These are phyloP conservation scores for Fonsecaea nubica DNA, from an alignment of 2,329 filamentous ascomycete genomes.

Conservation along the genomic window DNA sequence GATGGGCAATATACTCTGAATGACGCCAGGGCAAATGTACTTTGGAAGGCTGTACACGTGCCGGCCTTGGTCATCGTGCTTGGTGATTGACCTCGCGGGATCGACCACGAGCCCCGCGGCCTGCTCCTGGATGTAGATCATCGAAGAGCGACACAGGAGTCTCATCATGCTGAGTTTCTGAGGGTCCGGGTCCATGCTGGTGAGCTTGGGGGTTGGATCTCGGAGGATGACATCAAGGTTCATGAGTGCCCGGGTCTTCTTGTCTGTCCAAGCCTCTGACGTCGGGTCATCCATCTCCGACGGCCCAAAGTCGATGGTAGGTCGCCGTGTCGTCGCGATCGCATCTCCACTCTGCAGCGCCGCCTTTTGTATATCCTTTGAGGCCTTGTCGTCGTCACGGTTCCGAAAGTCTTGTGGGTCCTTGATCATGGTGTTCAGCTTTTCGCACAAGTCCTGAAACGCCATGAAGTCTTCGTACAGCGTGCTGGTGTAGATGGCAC, in stretches of 20 bases:
- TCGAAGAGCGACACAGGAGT: slow-evolving; percentile 18
- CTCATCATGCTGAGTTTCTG: slow-evolving; percentile 21
- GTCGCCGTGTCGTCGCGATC: not conserved
- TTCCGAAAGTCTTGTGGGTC: slow-evolving; percentile 5
- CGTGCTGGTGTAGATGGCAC: slow-evolving; percentile 21
- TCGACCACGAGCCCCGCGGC: slow-evolving; percentile 14
- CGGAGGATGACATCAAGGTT: slow-evolving; percentile 16
- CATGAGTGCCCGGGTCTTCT: slow-evolving; percentile 11
- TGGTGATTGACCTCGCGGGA: slow-evolving; percentile 12
- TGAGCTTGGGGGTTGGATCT: slow-evolving; percentile 4
- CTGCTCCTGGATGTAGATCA: slow-evolving; percentile 23
- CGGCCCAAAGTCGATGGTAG: not conserved
- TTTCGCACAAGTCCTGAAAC: slow-evolving; percentile 19
- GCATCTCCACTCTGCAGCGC: slow-evolving; percentile 4
- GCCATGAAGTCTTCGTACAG: slow-evolving; percentile 21
- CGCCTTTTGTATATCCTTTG: slow-evolving; percentile 3
- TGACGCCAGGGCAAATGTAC: slow-evolving; percentile 17
- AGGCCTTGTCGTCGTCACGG: slow-evolving; percentile 14
- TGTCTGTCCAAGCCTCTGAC: not conserved
- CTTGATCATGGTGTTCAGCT: slow-evolving; percentile 19
- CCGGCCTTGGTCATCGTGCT: not conserved
- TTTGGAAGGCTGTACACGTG: slow-evolving; percentile 15
- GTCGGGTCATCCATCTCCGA: not conserved
- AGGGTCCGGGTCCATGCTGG: slow-evolving; percentile 16
- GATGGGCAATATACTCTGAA: slow-evolving; percentile 17